Base-by-base conservation (phyloP, 371 early-diverging fungal genomes). In the Rhizoclosmatium hyalinum region DNA sequence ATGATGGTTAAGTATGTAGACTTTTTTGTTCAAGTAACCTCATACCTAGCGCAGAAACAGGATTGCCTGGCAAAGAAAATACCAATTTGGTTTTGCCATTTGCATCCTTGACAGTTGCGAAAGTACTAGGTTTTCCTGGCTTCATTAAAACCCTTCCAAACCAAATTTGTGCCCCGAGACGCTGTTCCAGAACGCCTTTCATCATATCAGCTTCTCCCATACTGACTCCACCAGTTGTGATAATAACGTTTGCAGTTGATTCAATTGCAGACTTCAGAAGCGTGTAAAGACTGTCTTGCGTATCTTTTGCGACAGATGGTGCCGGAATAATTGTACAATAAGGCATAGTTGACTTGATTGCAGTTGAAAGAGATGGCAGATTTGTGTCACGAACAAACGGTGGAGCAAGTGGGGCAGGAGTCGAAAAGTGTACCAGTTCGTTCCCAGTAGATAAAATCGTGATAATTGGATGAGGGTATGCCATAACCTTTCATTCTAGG, bases 181-280 rank as follows among this genome's bases (percentile, higher is more conserved):
- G 86, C 65, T 91, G 90, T 73, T 94, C 94, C 10, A 96, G 78
- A 0, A 94, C 91, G 1, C 94, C 91, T 73, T 96, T 96, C 74
- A 97, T 85, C 54, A 93, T 88, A 82, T 97, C 98, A 53, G 91
- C 86, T 82, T 97, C 96, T 39, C 96, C 96, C 98, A 97, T 97
- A 1, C 95, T 94, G 0, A 96, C 96, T 1, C 96, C 98, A 41
- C 98, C 98, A 0, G 96, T 94, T 1, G 94, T 93, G 24, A 96
- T 88, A 0, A 97, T 66, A 0, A 95, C 94, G 75, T 96, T 93
- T 6, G 90, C 89, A 3, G 87, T 8, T 75, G 1, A 80, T 76
- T n/a, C 93, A 74, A 0, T 92, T 92, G 32, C 80, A 72, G 2
- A 76, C 76, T 2, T 94, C 63, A 0, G 81, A 69, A 3, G 82